Evolutionary conservation across 495 filamentous ascomycete genomes (phyloP), one percentile per base, ranked within the genome.

Genomic region (Polyplosphaeria fusca): DNA sequence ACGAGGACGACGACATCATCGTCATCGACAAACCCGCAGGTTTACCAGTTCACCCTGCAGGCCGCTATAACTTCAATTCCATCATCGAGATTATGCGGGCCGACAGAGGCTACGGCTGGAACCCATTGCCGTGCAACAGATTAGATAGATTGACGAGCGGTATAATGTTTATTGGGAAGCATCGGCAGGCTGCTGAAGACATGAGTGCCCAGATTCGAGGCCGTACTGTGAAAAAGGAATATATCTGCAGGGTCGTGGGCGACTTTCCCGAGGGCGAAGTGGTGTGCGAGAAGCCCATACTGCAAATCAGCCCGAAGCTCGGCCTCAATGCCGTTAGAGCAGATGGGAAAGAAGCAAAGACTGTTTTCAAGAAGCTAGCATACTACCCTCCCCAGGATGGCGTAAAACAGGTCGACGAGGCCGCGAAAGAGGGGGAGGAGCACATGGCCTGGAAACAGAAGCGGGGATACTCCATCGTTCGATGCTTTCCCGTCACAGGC

Each of bases 21-120:
- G 91, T 96, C 47, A 95, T 98, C 67, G 90, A 95, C 73, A 98
- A 98, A 72, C 93, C 93, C 0, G 85, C 93, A 19, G 93, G 93
- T 11, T 80, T 98, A 18, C 93, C 93, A 0, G 93, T 98, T 0
- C 93, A 98, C 71, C 85, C 93, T 14, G 91, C 93, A 11, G 93
- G 93, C 12, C 84, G 93, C 19, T 98, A 98, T 73, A 87, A 91
- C 70, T 95, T 86, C 76, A 97, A 98, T 71, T 87, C 88, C 1
- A 77, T 98, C 37, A 77, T 95, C 19, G 92, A 98, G 75, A 95
- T 98, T 60, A 84, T 98, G 79, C 86, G 87, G 56, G 76, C 86
- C 2, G 85, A 95, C 66, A 77, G 89, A 47, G 78, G 82, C 5
- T 70, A 78, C n/a, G 73, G 74, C 5, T 95, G 80, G 71, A 75